A percentile compares a stretch with the other conserved stretches of the same genome.
Evolutionary conservation across 352 stramenopile species (phyloP).

Genomic region (Phytophthora cryptogea): DNA sequence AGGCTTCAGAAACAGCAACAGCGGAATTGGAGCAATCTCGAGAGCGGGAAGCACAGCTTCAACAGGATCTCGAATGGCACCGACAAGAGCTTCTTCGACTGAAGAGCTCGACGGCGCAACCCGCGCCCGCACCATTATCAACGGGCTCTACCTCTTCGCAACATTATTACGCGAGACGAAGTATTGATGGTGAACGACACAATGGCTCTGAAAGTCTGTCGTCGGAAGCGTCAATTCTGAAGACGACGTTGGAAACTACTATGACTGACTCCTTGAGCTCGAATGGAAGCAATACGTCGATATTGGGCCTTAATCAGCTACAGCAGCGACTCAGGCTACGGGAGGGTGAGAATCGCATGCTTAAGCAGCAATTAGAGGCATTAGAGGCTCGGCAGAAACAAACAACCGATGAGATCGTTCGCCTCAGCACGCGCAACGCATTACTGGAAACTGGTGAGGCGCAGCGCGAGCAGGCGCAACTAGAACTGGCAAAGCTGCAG

Average conservation of each 20-base stretch:
- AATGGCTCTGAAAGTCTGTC: conserved; percentile 20
- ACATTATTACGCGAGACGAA: conserved; percentile 20
- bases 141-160: conserved; percentile 31
- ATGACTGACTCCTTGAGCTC: conserved; percentile 31
- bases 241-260: conserved; percentile 53
- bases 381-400: conserved; percentile 74
- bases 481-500: conserved; percentile 58
- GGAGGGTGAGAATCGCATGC: conserved; percentile 74
- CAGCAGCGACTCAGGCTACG: conserved; percentile 74
- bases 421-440: conserved; percentile 75
- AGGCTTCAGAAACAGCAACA: conserved; percentile 10
- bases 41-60: conserved; percentile 50
- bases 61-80: conserved; percentile 66
- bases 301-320: conserved; percentile 77
- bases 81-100: conserved; percentile 58
- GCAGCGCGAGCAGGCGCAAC: conserved; percentile 51
- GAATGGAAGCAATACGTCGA: conserved; percentile 46
- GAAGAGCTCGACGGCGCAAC: conserved; percentile 27
- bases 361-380: conserved; percentile 69
- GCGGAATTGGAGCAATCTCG: conserved; percentile 49
- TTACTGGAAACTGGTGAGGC: conserved; percentile 63
- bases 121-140: conserved; percentile 17
- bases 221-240: conserved; percentile 65
- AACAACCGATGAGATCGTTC: conserved; percentile 74
- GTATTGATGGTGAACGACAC: conserved; percentile 23